Base-by-base conservation (phyloP, 257 asterid genomes). In the Paulownia fortunei region DNA sequence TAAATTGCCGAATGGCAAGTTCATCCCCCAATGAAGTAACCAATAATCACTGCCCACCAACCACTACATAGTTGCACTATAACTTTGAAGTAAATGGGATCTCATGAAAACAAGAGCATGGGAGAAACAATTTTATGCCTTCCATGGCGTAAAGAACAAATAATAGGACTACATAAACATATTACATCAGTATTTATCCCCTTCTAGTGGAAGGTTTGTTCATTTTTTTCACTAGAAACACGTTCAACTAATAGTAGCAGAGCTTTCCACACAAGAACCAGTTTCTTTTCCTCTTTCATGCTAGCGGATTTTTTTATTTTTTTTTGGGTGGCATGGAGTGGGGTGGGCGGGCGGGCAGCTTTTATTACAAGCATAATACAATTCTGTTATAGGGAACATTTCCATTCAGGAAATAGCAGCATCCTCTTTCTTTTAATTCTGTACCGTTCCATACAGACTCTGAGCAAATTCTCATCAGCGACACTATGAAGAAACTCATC, bases 391-490 rank as follows among this genome's bases (percentile, higher is more conserved):
- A 10, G 67, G 58, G 73, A 41, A 34, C 19, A 27, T n/a, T 32
- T 72, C 23, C 32, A 7, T 18, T 64, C 30, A 13, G 52, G 76
- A 69, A 24, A 49, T 3, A 63, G 67, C 23, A 4, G 61, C 21
- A 73, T 73, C 49, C 60, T 59, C 69, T 60, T 73, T 64, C 79
- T 65, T 59, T 64, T 70, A 46, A 19, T 65, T 73, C 9, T 72
- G 69, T 76, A 69, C 72, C 78, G 54, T 64, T 54, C 10, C 41
- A 51, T 27, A 60, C 3, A 55, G 70, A 58, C 47, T 37, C 42
- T 18, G 30, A 16, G 72, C 73, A 55, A 54, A 55, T 60, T 23
- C 77, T 69, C 69, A 15, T 71, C 76, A 49, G 46, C 74, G 51
- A 55, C 44, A 42, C 47, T 64, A 44, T 58, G 65, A 77, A 65